Conservation (phyloP, 2,329 filamentous ascomycete genomes). For the Aspergillus quadrilineatus region DNA sequence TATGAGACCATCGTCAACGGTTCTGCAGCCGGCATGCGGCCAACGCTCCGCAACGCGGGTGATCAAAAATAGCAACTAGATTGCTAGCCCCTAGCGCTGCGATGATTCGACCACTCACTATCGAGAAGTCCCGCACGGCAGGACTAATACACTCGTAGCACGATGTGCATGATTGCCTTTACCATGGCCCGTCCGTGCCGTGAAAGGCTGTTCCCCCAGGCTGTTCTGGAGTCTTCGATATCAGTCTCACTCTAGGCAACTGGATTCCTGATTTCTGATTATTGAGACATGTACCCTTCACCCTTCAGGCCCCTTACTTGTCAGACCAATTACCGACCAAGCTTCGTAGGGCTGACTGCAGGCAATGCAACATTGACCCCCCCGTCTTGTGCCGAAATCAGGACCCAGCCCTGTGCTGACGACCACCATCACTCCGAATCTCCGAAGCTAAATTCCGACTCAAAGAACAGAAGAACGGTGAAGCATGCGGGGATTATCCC, state of each 20-base stretch:
- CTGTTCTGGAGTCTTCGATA: background rate
- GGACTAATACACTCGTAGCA: too few relatives aligned
- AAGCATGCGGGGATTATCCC: background rate
- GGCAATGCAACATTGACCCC: background rate
- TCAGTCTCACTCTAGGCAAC: slow-evolving; percentile 4
- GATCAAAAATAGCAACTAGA: background rate
- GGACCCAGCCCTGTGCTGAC: background rate
- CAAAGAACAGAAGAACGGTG: background rate
- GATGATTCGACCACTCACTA: background rate
- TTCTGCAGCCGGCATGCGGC: background rate
- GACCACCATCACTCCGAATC: background rate
- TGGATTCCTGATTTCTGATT: background rate
- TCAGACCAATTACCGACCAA: background rate
- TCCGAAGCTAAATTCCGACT: background rate
- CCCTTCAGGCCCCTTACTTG: background rate
- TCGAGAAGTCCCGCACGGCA: background rate
- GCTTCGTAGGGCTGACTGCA: background rate
- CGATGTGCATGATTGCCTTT: background rate
- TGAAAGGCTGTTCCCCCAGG: background rate
- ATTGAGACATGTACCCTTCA: background rate
- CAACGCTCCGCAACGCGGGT: background rate
- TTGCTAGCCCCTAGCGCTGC: background rate
- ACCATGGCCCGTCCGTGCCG: background rate
- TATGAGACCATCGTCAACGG: background rate
- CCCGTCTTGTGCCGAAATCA: background rate